A percentile compares a stretch with the other conserved stretches of the same genome.
Evolutionary conservation across 192 early-diverging fungal genomes (phyloP).

Genomic region (Podila horticola): DNA sequence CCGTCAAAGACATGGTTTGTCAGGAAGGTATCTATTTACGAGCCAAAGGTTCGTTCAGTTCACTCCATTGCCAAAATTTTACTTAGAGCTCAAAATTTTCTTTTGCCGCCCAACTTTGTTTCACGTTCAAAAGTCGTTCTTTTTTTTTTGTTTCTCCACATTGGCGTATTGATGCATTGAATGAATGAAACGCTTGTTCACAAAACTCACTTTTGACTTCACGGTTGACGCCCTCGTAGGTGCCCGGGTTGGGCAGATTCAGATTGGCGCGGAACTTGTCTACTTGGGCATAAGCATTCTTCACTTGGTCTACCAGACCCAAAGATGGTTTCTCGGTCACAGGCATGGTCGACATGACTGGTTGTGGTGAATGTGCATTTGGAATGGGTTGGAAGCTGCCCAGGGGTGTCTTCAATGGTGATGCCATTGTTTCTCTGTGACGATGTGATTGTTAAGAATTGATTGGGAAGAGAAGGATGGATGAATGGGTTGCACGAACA

Average conservation of each 20-base stretch:
- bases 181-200: background rate
- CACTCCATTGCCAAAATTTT: too few relatives aligned
- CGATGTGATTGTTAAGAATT: background rate
- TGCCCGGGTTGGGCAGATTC: slow-evolving; percentile 84
- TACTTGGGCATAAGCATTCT: slow-evolving; percentile 21
- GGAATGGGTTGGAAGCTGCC: background rate
- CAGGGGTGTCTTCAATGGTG: slow-evolving; percentile 40
- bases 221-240: slow-evolving; percentile 82
- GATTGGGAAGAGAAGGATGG: background rate
- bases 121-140: too few relatives aligned
- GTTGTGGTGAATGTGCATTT: slow-evolving; percentile 27
- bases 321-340: slow-evolving; percentile 14
- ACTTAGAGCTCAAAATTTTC: too few relatives aligned
- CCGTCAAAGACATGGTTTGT: slow-evolving; percentile 96
- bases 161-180: too few relatives aligned
- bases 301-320: slow-evolving; percentile 36
- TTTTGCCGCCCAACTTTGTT: too few relatives aligned
- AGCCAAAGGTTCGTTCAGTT: too few relatives aligned
- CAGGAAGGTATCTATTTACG: slow-evolving; percentile 72
- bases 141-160: too few relatives aligned
- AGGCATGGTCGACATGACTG: background rate
- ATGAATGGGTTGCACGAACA: background rate
- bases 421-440: slow-evolving; percentile 5
- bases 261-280: slow-evolving; percentile 52
- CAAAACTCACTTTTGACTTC: slow-evolving; percentile 76